Percentiles rank a stretch among this genome's conserved stretches.
These are phyloP conservation scores for Chenopodium berlandieri DNA, from an alignment of 148 eudicot species.

Conservation along the genomic window DNA sequence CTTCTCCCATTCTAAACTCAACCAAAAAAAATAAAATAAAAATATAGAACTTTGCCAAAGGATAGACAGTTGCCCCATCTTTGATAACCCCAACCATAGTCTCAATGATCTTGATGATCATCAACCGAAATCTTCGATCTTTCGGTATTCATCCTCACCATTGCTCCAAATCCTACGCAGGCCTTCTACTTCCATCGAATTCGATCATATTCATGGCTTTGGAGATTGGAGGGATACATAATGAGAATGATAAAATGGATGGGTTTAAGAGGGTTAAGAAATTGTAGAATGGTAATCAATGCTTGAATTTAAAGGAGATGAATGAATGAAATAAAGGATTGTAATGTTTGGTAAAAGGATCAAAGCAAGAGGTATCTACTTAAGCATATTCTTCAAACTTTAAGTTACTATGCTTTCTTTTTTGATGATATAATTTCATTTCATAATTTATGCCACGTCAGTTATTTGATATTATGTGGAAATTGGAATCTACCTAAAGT, in stretches of 20 bases:
- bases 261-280: conserved; percentile 17
- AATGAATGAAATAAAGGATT: conserved; percentile 15
- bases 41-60: conserved; percentile 40
- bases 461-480: not conserved
- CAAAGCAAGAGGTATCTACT: conserved; percentile 35
- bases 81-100: conserved; percentile 17
- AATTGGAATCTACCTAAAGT: conserved; percentile 15
- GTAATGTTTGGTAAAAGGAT: conserved; percentile 21
- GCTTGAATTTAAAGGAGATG: conserved; percentile 17
- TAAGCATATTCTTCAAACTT: conserved; percentile 38
- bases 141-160: not conserved
- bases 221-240: not conserved
- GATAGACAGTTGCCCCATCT: conserved; percentile 48
- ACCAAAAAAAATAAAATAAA: not conserved
- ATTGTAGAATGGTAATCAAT: not conserved
- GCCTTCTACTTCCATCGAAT: conserved; percentile 12
- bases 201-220: not conserved
- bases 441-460: conserved; percentile 21
- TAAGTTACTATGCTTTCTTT: not conserved
- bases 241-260: not conserved
- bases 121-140: not conserved
- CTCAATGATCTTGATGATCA: conserved; percentile 10
- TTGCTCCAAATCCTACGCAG: conserved; percentile 11
- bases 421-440: conserved; percentile 1
- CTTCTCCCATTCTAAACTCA: not conserved